A percentile compares a stretch with the other conserved stretches of the same genome.
phyloP scores from a whole-genome alignment of 192 early-diverging fungal species.

The Paraglomus occultum region DNA sequence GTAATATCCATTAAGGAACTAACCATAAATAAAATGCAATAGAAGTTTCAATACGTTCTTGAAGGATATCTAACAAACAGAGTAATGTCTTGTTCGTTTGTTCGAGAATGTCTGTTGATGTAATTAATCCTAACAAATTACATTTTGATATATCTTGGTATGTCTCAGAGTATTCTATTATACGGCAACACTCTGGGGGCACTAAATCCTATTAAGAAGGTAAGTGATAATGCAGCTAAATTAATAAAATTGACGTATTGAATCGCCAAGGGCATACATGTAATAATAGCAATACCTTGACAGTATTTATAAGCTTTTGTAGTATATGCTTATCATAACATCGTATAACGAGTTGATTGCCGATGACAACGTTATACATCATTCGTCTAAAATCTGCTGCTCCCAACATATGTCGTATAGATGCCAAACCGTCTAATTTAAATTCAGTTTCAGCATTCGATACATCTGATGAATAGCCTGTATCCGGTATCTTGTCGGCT shows the following conservation, averaged over 20 bases:
- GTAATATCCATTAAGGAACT: background rate
- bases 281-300: slow-evolving; percentile 15
- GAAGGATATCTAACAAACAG: slow-evolving; percentile 26
- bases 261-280: background rate
- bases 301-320: background rate
- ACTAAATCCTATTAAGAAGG: slow-evolving; percentile 14
- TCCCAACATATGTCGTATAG: slow-evolving; percentile 11
- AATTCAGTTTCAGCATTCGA: background rate
- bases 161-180: slow-evolving; percentile 17
- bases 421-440: slow-evolving; percentile 4
- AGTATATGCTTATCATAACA: background rate
- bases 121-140: slow-evolving; percentile 18
- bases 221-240: background rate
- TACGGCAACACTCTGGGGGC: slow-evolving; percentile 15
- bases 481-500: background rate
- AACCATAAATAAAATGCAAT: background rate
- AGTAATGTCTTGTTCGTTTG: slow-evolving; percentile 10
- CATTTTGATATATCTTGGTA: slow-evolving; percentile 10
- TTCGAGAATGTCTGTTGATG: slow-evolving; percentile 12
- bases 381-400: slow-evolving; percentile 20
- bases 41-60: background rate
- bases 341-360: slow-evolving; percentile 23
- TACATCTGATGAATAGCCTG: background rate
- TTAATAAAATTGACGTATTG: background rate
- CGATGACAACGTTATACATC: slow-evolving; percentile 22